Evolutionary conservation across 2,329 filamentous ascomycete species (phyloP).

Genomic region (Exserohilum rostratum): DNA sequence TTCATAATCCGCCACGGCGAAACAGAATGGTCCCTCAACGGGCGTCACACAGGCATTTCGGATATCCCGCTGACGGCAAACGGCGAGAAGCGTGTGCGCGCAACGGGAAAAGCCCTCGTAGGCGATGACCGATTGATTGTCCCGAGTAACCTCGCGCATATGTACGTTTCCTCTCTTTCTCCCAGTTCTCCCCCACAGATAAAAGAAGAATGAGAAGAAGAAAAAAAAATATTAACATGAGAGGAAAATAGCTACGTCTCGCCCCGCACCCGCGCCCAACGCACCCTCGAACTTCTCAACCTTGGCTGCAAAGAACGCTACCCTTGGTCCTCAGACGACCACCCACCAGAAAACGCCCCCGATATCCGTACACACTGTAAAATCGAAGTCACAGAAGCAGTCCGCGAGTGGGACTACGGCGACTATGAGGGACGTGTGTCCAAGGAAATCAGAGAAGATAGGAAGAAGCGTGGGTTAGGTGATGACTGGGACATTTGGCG

Average conservation of each 20-base stretch:
- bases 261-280: slow-evolving; percentile 81
- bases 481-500: slow-evolving; percentile 82
- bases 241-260: slow-evolving; percentile 72
- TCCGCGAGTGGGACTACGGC: slow-evolving; percentile 69
- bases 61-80: slow-evolving; percentile 84
- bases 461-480: slow-evolving; percentile 58
- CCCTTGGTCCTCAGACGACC: slow-evolving; percentile 65
- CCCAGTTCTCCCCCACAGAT: background rate
- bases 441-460: slow-evolving; percentile 56
- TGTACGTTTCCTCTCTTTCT: slow-evolving; percentile 60
- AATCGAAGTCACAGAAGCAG: slow-evolving; percentile 57
- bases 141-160: slow-evolving; percentile 78
- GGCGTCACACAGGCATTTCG: slow-evolving; percentile 76
- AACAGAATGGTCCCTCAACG: slow-evolving; percentile 92
- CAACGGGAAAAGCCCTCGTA: slow-evolving; percentile 81
- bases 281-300: slow-evolving; percentile 86
- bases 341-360: background rate
- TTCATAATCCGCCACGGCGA: slow-evolving; percentile 79
- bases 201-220: background rate
- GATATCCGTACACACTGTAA: slow-evolving; percentile 49
- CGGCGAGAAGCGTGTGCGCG: slow-evolving; percentile 63
- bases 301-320: slow-evolving; percentile 71
- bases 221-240: background rate
- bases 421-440: slow-evolving; percentile 65
- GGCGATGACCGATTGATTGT: slow-evolving; percentile 85